These are phyloP conservation scores for Kodamaea fukazawae DNA, from an alignment of 805 yeast genomes.

Conservation along the genomic window DNA sequence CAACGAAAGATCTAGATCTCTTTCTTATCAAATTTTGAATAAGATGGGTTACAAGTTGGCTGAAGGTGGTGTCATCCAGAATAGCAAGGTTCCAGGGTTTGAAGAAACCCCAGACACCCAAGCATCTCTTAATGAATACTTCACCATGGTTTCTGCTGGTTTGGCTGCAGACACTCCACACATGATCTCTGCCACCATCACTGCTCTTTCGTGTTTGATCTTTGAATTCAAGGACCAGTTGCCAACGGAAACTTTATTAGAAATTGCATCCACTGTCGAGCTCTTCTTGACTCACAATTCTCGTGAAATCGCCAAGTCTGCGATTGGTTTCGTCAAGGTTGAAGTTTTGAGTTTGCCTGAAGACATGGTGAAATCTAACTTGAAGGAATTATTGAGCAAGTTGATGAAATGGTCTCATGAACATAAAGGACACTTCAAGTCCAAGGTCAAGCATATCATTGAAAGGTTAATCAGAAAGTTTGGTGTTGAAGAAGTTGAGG, in stretches of 20 bases:
- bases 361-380: conserved; percentile 64
- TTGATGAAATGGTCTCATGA: conserved; percentile 92
- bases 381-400: conserved; percentile 63
- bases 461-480: conserved; percentile 89
- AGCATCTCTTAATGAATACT: conserved; percentile 76
- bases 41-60: conserved; percentile 79
- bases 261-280: conserved; percentile 82
- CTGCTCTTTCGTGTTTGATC: conserved; percentile 81
- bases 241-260: conserved; percentile 58
- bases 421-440: conserved; percentile 91
- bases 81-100: conserved; percentile 64
- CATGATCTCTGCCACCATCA: conserved; percentile 91
- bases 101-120: conserved; percentile 61
- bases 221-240: conserved; percentile 78
- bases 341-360: conserved; percentile 80
- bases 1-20: conserved; percentile 86
- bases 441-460: conserved; percentile 87
- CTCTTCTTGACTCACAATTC: conserved; percentile 86
- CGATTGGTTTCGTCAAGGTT: conserved; percentile 91
- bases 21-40: conserved; percentile 71
- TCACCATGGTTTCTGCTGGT: conserved; percentile 95
- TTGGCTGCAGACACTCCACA: conserved; percentile 90
- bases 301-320: conserved; percentile 90
- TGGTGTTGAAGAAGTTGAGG: conserved; percentile 83
- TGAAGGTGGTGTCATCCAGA: conserved; percentile 63